Evolutionary conservation across 2,329 filamentous ascomycete species (phyloP), one percentile per base, ranked within the genome.

Genomic region (Sphaerulina populicola): DNA sequence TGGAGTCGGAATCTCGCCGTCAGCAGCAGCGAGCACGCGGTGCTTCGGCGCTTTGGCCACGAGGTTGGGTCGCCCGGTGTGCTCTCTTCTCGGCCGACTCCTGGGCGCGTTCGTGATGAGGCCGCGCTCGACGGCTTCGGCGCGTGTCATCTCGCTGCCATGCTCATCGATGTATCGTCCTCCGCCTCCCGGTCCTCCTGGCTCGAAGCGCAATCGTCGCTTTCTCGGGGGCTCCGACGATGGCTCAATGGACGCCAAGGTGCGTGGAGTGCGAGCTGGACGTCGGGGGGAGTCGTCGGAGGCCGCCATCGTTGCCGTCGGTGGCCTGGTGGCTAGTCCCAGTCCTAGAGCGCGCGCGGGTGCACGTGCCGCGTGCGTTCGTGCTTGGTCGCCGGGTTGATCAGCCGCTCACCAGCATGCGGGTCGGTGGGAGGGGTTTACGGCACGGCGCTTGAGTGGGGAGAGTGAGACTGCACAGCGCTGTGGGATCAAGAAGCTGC

Each of bases 171-270:
- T 75, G 68, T 89, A 94, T 65, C 89, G 77, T 15, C 89, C 88
- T 52, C 89, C 88, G 41, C 89, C 89, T 36, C 88, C 88, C 52
- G 88, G 85, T 2, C 88, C 89, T 43, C 89, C 89, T 31, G 91
- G 88, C 43, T 94, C 79, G 71, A 95, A 96, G 69, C 69, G 73
- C 46, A 48, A n/a, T 55, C 69, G 69, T 62, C 68, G 68, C 68
- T 75, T 75, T 68, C 74, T 75, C 27, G 70, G 68, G 30, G 71
- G 71, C 47, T 70, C 71, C 14, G 47, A 30, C 53, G 70, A 68
- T 41, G 68, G 55, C 48, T 61, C 62, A 39, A 58, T 61, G 8
- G 57, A 57, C 12, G 61, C 58, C 30, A 59, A 60, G 12, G 61
- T 57, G 47, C 59, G 62, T 39, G 58, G 51, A 64, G 56, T 23